Conservation (phyloP, 2,329 filamentous ascomycete genomes). For the Colletotrichum zoysiae region DNA sequence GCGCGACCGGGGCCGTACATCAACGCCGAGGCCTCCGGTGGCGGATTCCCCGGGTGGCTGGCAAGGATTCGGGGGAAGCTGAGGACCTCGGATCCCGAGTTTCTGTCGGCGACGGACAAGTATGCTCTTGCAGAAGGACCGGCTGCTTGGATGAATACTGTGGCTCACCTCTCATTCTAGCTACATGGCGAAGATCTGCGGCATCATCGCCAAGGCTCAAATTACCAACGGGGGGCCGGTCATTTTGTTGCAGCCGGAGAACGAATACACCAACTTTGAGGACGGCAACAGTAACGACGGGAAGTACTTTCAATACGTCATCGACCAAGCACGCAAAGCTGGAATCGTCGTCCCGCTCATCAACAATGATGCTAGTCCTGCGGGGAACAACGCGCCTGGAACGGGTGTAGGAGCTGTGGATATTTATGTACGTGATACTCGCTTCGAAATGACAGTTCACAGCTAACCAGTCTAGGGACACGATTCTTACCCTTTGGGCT, state of each 20-base stretch:
- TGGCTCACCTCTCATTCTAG: conserved; percentile 47
- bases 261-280: conserved; percentile 77
- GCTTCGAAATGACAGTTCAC: no score
- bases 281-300: conserved; percentile 63
- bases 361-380: conserved; percentile 76
- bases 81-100: conserved; percentile 72
- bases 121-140: conserved; percentile 50
- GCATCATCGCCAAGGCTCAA: conserved; percentile 78
- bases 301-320: conserved; percentile 77
- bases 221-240: conserved; percentile 87
- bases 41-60: conserved; percentile 86
- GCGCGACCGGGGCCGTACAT: conserved; percentile 81
- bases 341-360: conserved; percentile 82
- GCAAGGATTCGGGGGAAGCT: conserved; percentile 74
- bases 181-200: conserved; percentile 64
- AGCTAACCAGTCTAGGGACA: conserved; percentile 50
- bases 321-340: conserved; percentile 74
- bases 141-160: not conserved
- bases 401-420: conserved; percentile 60
- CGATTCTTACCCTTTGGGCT: conserved; percentile 72
- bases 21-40: conserved; percentile 81
- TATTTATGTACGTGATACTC: conserved; percentile 51
- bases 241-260: conserved; percentile 84
- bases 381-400: conserved; percentile 74
- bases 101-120: conserved; percentile 75